A percentile compares a stretch with the other conserved stretches of the same genome.
Evolutionary conservation across 768 basidiomycete genomes (phyloP).

Genomic region (Suillus placidus): DNA sequence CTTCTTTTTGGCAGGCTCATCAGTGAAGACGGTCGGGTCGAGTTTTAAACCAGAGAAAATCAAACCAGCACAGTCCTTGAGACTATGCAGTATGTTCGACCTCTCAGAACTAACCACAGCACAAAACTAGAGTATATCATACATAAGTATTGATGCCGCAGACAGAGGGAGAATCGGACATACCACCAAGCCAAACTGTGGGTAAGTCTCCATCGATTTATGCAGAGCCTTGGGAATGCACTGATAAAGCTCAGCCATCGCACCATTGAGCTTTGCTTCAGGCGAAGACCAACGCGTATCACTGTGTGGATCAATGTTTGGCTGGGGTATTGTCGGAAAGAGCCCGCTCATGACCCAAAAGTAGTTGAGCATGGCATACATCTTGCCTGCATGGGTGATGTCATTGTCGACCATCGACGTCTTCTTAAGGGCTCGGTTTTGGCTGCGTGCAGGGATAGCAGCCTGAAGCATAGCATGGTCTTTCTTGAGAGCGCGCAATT

Average conservation of each 20-base stretch:
- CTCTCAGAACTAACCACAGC: background rate
- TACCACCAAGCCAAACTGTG: background rate
- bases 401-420: background rate
- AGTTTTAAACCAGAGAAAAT: conserved; percentile 2
- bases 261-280: background rate
- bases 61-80: background rate
- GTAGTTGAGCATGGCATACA: conserved; percentile 5
- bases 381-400: background rate
- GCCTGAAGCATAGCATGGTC: background rate
- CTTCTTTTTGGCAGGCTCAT: background rate
- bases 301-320: background rate
- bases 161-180: background rate
- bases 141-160: background rate
- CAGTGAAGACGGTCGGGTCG: background rate
- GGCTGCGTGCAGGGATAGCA: conserved; percentile 1
- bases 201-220: background rate
- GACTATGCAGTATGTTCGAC: background rate
- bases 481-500: background rate
- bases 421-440: background rate
- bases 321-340: background rate
- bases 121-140: background rate
- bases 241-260: background rate
- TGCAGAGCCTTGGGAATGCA: background rate
- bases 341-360: conserved; percentile 9
- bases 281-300: background rate